A percentile compares a stretch with the other conserved stretches of the same genome.
phyloP scores from a whole-genome alignment of 1,139 yeast species.

The Scheffersomyces quercinus region DNA sequence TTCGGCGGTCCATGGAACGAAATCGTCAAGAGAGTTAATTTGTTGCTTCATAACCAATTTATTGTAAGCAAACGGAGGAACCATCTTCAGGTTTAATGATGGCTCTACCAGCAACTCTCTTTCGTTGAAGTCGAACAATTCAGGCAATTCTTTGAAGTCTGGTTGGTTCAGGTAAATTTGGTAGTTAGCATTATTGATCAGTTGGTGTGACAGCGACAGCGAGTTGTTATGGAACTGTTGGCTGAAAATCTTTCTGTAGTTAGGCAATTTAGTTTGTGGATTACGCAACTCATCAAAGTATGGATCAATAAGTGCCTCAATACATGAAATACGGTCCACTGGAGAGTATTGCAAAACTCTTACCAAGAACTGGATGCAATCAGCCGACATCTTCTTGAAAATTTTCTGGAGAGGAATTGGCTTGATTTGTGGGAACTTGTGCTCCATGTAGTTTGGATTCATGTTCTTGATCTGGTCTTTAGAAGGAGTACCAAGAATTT shows the following conservation, averaged over 20 bases:
- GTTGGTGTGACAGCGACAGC: slow-evolving; percentile 14
- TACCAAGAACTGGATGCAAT: slow-evolving; percentile 63
- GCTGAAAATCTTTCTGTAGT: slow-evolving; percentile 47
- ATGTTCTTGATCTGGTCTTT: slow-evolving; percentile 89
- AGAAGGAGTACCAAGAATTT: slow-evolving; percentile 92
- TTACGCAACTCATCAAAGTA: slow-evolving; percentile 77
- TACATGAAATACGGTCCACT: slow-evolving; percentile 63
- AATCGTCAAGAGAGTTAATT: slow-evolving; percentile 25
- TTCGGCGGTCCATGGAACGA: slow-evolving; percentile 36
- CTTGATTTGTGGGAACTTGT: slow-evolving; percentile 92
- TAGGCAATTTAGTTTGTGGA: slow-evolving; percentile 55
- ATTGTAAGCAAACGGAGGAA: slow-evolving; percentile 41
- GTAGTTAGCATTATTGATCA: slow-evolving; percentile 32
- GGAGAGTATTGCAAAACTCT: slow-evolving; percentile 77
- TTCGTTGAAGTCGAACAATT: slow-evolving; percentile 51
- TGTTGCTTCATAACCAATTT: slow-evolving; percentile 30
- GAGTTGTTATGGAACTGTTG: slow-evolving; percentile 34
- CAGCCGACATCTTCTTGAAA: slow-evolving; percentile 64
- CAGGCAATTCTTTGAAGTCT: slow-evolving; percentile 45
- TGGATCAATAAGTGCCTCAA: slow-evolving; percentile 66
- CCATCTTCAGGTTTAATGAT: slow-evolving; percentile 31
- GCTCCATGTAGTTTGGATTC: slow-evolving; percentile 98
- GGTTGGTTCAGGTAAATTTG: slow-evolving; percentile 43
- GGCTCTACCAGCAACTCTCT: slow-evolving; percentile 47
- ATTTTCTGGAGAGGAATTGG: slow-evolving; percentile 89